phyloP scores from a whole-genome alignment of 805 yeast species.

The Alloascoidea hylecoeti region DNA sequence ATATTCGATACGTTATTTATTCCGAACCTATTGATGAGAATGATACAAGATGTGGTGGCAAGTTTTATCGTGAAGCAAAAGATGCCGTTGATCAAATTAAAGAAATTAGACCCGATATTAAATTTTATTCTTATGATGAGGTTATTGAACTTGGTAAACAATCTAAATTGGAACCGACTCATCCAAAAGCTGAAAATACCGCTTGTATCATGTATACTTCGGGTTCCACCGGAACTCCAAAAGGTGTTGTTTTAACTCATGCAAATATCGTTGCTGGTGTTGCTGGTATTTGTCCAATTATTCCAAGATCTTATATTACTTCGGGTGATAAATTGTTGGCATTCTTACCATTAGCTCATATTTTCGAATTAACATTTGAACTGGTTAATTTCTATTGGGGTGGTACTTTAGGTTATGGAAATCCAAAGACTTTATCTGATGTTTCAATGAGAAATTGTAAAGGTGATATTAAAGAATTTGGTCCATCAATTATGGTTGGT shows the following conservation, averaged over 20 bases:
- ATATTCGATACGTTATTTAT: conserved; percentile 60
- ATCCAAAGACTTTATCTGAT: conserved; percentile 81
- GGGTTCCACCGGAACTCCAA: conserved; percentile 77
- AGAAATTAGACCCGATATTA: conserved; percentile 64
- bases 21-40: conserved; percentile 41
- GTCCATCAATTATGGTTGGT: conserved; percentile 93
- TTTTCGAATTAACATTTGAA: conserved; percentile 86
- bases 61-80: conserved; percentile 39
- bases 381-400: conserved; percentile 80
- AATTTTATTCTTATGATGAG: conserved; percentile 52
- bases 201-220: conserved; percentile 81
- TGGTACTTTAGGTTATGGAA: conserved; percentile 77
- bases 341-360: conserved; percentile 92
- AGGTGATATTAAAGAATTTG: conserved; percentile 77
- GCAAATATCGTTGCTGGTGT: conserved; percentile 68
- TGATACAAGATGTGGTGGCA: conserved; percentile 55
- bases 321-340: conserved; percentile 64
- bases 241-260: conserved; percentile 65
- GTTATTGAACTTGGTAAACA: conserved; percentile 43
- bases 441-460: conserved; percentile 69
- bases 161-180: conserved; percentile 24
- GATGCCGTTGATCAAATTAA: conserved; percentile 36
- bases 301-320: conserved; percentile 34
- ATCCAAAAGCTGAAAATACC: conserved; percentile 36
- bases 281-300: conserved; percentile 64